Percentiles rank a stretch among this genome's conserved stretches.
Conservation (phyloP, 176 grass and related monocot species). For the Coix lacrymajobi region DNA sequence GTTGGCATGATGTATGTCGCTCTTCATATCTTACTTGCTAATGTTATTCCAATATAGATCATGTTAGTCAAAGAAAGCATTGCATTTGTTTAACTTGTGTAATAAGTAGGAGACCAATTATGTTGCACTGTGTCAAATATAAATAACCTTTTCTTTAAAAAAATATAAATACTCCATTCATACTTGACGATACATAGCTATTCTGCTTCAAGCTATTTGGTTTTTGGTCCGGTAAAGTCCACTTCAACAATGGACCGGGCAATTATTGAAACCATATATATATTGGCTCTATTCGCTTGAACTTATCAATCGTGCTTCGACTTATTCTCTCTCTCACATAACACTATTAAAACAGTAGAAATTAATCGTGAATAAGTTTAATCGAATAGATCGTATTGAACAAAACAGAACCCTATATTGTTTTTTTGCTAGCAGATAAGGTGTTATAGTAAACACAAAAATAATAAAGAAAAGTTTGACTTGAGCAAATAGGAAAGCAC, state of each 20-base stretch:
- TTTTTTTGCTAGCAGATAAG: not conserved
- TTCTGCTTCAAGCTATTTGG: not conserved
- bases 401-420: too few species aligned
- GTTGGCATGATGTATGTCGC: slow-evolving; percentile 27
- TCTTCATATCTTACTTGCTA: slow-evolving; percentile 32
- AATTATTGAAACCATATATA: not conserved
- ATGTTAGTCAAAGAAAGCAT: not conserved
- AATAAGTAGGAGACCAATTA: not conserved
- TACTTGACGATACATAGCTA: not conserved
- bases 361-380: too few species aligned
- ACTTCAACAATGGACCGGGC: too few species aligned
- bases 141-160: not conserved
- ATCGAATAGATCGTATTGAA: too few species aligned
- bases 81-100: slow-evolving; percentile 20
- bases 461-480: not conserved
- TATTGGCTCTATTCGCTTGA: too few species aligned
- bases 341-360: too few species aligned
- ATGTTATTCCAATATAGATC: slow-evolving; percentile 6
- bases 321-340: too few species aligned
- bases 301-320: too few species aligned
- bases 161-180: slow-evolving; percentile 7
- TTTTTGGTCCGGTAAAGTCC: not conserved
- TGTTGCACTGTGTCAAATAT: not conserved
- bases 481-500: not conserved
- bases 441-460: not conserved